Evolutionary conservation across 805 yeast genomes (phyloP), one percentile per base, ranked within the genome.

Genomic region (Yamadazyma endophytica): DNA sequence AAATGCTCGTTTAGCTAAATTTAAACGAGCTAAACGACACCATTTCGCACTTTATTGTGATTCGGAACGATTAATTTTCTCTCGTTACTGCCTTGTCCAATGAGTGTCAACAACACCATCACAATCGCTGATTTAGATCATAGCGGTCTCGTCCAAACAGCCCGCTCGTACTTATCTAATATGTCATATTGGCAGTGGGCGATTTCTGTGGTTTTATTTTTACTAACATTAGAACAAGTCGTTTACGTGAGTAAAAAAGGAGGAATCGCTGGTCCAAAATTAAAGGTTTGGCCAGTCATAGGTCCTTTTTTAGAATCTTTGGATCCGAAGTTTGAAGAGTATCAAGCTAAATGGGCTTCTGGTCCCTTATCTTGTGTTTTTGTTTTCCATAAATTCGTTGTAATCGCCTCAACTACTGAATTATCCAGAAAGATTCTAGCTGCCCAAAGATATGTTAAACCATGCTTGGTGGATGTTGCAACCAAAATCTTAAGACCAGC

Each of bases 401-500:
- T 92, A 30, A 86, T 90, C 58, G 96, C 96, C 6, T 79, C 92
- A 9, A 71, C 80, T 17, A 79, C 96, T 53, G 96, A 88, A 47
- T 68, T 89, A 39, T 83, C 96, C 18, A 77, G 97, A 56, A 89
- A 89, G 50, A 77, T 88, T 39, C 71, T 90, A 49, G 80, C 77
- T 52, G 78, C 95, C 13, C 95, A 96, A 23, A 72, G 77, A 28
- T 92, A 73, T 52, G 97, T 88, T 40, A 88, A 88, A 60, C 98
- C 98, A 5, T 92, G 98, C 66, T 96, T 92, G 39, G 98, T 92
- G 43, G 98, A 92, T 56, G 97, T 88, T 33, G 98, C 98, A 13
- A 72, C 80, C 42, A 92, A 92, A 63, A 86, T 92, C 44, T 68
- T 92, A 51, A 79, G 97, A 61, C 97, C 97, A 28, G 72, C 90